A percentile compares a stretch with the other conserved stretches of the same genome.
phyloP scores from a whole-genome alignment of 331 rosid genomes.

The Rhamnella rubrinervis region DNA sequence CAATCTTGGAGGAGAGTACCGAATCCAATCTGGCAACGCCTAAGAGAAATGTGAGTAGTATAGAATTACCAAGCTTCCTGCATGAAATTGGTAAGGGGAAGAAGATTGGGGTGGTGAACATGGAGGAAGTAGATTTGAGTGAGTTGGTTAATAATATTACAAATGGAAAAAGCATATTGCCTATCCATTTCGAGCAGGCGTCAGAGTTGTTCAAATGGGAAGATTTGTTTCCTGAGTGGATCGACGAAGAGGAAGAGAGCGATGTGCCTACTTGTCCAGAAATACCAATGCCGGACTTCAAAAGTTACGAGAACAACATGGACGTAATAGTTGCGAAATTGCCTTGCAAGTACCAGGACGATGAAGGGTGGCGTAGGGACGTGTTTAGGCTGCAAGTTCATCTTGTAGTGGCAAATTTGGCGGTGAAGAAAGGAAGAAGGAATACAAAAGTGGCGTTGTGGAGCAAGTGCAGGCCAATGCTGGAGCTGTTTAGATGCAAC shows the following conservation, averaged over 20 bases:
- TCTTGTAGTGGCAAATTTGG: conserved; percentile 62
- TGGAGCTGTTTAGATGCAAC: conserved; percentile 66
- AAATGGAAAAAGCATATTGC: conserved; percentile 18
- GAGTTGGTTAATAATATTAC: conserved; percentile 21
- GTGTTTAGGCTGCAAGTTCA: conserved; percentile 71
- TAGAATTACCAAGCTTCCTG: conserved; percentile 55
- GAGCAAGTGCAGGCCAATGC: conserved; percentile 80
- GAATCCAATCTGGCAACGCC: conserved; percentile 9
- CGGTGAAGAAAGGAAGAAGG: conserved; percentile 50
- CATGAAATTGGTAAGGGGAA: conserved; percentile 40
- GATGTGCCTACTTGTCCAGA: conserved; percentile 72
- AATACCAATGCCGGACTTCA: conserved; percentile 63
- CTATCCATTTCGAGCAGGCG: conserved; percentile 47
- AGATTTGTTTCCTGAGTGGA: conserved; percentile 78
- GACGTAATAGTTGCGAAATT: conserved; percentile 61
- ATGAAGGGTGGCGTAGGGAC: conserved; percentile 60
- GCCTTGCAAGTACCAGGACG: conserved; percentile 58
- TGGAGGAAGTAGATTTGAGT: conserved; percentile 41
- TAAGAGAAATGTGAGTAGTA: conserved; percentile 29
- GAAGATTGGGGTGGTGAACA: conserved; percentile 70
- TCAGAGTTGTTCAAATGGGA: conserved; percentile 67
- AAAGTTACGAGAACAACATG: conserved; percentile 40
- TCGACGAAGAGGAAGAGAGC: conserved; percentile 79
- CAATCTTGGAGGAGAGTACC: conserved; percentile 43
- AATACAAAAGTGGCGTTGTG: conserved; percentile 51